Evolutionary conservation across 2,329 filamentous ascomycete species (phyloP).

Genomic region (Cladosporium cucumerinum): DNA sequence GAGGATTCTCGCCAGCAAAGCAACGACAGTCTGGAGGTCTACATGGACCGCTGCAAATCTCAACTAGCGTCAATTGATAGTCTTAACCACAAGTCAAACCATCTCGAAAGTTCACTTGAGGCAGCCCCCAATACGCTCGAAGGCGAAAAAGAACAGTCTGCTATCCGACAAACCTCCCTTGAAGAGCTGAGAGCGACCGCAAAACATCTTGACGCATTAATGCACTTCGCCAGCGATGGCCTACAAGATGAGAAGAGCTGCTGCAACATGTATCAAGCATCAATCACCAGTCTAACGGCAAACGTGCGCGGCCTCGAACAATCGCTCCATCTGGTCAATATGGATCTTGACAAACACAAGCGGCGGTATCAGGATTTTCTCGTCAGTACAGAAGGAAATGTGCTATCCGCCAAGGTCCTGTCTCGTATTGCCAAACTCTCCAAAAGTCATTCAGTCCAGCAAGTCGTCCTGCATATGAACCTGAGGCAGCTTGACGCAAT

Average conservation of each 20-base stretch:
- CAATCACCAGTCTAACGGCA: neutral
- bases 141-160: neutral
- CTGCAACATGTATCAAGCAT: neutral
- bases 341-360: neutral
- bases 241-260: neutral
- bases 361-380: neutral
- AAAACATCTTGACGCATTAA: neutral
- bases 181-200: neutral
- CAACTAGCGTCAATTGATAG: neutral
- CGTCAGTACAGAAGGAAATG: neutral
- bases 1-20: neutral
- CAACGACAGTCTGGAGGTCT: neutral
- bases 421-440: neutral
- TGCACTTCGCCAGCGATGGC: neutral
- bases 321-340: neutral
- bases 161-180: neutral
- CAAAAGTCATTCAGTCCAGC: neutral
- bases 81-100: neutral
- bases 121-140: neutral
- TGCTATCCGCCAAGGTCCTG: neutral
- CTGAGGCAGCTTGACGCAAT: neutral
- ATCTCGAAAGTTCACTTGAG: neutral
- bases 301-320: neutral
- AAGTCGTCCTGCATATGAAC: neutral
- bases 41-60: neutral